phyloP scores from a whole-genome alignment of 2,329 filamentous ascomycete genomes.

The Trichoderma lentiforme region DNA sequence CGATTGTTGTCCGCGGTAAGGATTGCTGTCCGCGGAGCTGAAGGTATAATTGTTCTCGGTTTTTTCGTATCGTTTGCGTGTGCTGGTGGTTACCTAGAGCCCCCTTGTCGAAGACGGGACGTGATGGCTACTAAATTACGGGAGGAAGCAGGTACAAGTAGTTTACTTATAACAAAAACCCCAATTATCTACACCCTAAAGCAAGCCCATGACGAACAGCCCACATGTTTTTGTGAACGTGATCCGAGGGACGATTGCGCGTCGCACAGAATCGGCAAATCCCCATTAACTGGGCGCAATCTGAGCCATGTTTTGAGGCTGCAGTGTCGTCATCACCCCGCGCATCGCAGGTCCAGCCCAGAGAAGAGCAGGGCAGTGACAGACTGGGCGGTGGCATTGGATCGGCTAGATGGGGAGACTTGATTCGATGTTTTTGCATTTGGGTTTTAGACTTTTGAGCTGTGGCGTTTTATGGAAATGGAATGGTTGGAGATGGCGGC shows the following conservation, averaged over 20 bases:
- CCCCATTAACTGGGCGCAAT: neutral
- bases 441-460: neutral
- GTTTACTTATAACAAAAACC: neutral
- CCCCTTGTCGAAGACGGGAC: neutral
- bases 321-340: conserved; percentile 8
- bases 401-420: neutral
- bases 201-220: neutral
- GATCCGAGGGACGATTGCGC: neutral
- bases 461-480: neutral
- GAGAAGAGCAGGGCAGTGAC: neutral
- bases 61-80: neutral
- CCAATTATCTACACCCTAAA: neutral
- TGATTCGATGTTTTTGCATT: neutral
- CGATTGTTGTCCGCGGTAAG: neutral
- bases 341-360: neutral
- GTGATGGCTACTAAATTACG: neutral
- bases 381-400: conserved; percentile 7
- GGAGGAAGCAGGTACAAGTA: neutral
- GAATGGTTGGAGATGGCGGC: neutral
- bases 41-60: neutral
- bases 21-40: neutral
- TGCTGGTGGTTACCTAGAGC: neutral
- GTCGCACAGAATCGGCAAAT: neutral
- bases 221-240: neutral
- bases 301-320: neutral